Evolutionary conservation across 768 basidiomycete species (phyloP), one percentile per base, ranked within the genome.

Genomic region (Amanita exitialis): DNA sequence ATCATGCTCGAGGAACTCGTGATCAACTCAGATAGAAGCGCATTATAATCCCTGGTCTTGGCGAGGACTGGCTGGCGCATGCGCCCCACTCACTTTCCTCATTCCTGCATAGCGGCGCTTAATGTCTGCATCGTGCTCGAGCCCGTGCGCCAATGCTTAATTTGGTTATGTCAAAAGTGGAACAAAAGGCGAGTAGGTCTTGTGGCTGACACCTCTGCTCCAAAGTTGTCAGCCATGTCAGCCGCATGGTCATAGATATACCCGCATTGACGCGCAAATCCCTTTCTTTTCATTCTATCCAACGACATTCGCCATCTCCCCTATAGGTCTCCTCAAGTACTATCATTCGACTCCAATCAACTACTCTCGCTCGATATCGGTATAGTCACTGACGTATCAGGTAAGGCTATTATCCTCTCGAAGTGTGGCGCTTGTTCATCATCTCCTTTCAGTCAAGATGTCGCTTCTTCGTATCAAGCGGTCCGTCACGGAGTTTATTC

Each of bases 401-500:
- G 36, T 28, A 23, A 28, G 16, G 36, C 47, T 16, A 39, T 30
- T 41, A 30, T 25, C 10, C 6, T 10, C 10, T 32, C 39, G 18
- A 21, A 41, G 15, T 27, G 10, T 25, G 15, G 28, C 37, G 32
- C 10, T 21, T 32, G 32, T 42, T 21, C n/a, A 9, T n/a, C 25
- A 44, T 28, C 27, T 15, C 27, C 43, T 28, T 9, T 44, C 27
- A 28, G 43, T 44, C 43, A 32, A 16, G 43, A 51, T 51, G 50
- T 36, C 50, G 21, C 36, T 44, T 12, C 15, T 44, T 23, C 27
- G 39, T 16, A 28, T 51, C 50, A 51, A 51, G 34, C 30, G 41
- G 41, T 51, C 50, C 41, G 16, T 51, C 18, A 44, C 50, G 43
- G 50, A 51, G 21, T 51, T 51, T 44, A 35, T 51, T 15, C 49